Evolutionary conservation across 2,329 filamentous ascomycete species (phyloP), one percentile per base, ranked within the genome.

Genomic region (Aureobasidium sp.): DNA sequence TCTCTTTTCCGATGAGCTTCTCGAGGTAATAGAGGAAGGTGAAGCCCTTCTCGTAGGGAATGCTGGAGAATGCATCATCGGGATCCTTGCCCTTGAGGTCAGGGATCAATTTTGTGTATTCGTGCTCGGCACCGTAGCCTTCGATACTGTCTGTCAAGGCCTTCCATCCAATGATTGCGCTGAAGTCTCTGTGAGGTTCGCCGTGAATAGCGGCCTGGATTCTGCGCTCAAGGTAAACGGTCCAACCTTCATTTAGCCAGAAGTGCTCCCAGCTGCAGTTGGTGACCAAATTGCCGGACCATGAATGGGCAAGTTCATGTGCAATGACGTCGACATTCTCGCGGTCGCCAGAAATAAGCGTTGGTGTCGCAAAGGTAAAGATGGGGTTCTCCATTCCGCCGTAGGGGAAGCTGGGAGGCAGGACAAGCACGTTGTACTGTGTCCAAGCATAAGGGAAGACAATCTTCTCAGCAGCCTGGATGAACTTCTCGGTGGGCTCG

Each of bases 11-110:
- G 4, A 97, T 82, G 1, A 96, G 79, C 50, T 87, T 88, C 70
- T 99, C 94, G 14, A 99, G 85, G 69, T 92, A 87, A 74, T 91
- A 97, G 49, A 99, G 81, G 74, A 97, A 95, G 71, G 90, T 89
- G 76, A 96, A 97, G 3, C 93, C 93, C 76, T 99, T 97, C 73
- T 97, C 93, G 70, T 99, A 99, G 0, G 94, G 91, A 37, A 97
- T 81, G 30, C 85, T 89, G 67, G 89, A 95, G 77, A 97, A 99
- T 1, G 93, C 90, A 74, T 99, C 94, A 73, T 97, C 94, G 0
- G 94, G 94, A 68, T 97, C 93, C 67, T 94, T 87, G 62, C 90
- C 91, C 71, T 93, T 89, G 65, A 97, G 86, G 72, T 90, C 86
- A 63, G 92, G 83, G 66, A 96, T 85, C 59, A 99, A 82, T 74